Conservation (phyloP, 257 asterid genomes). For the Scutellaria minor region DNA sequence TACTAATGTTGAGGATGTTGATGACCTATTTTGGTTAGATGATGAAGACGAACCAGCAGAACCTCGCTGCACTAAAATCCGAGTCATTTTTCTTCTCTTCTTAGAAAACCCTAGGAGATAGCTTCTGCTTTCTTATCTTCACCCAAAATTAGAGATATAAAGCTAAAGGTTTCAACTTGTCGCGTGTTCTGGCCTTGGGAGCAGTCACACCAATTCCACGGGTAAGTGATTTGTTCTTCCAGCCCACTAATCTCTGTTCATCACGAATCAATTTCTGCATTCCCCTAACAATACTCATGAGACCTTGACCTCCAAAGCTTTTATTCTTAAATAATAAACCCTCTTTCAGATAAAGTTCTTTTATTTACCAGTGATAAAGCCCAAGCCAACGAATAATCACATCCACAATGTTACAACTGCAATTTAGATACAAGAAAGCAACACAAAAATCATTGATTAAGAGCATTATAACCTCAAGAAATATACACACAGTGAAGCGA, state of each 20-base stretch:
- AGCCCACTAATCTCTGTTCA: conserved; percentile 66
- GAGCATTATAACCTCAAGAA: conserved; percentile 29
- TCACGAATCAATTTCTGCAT: conserved; percentile 87
- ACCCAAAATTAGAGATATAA: conserved; percentile 55
- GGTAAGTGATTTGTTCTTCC: conserved; percentile 74
- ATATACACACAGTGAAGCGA: neutral
- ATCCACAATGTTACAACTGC: conserved; percentile 61
- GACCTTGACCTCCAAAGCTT: conserved; percentile 75
- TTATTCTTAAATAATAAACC: conserved; percentile 60
- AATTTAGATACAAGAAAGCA: conserved; percentile 46
- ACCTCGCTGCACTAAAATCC: conserved; percentile 91
- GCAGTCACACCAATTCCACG: conserved; percentile 83
- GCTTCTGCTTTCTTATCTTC: conserved; percentile 34
- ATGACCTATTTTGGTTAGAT: conserved; percentile 64
- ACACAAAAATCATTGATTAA: conserved; percentile 27
- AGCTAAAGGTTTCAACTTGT: conserved; percentile 66
- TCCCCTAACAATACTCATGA: conserved; percentile 99
- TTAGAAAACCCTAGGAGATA: conserved; percentile 36
- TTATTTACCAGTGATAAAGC: conserved; percentile 59
- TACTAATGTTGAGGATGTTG: conserved; percentile 55
- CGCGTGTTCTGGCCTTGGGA: conserved; percentile 91
- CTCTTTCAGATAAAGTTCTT: conserved; percentile 61
- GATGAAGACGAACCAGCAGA: conserved; percentile 79
- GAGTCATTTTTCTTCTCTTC: conserved; percentile 69
- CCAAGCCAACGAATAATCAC: conserved; percentile 40